Conservation (phyloP, 1,139 yeast species). For the Tardiomyces depauwii region DNA sequence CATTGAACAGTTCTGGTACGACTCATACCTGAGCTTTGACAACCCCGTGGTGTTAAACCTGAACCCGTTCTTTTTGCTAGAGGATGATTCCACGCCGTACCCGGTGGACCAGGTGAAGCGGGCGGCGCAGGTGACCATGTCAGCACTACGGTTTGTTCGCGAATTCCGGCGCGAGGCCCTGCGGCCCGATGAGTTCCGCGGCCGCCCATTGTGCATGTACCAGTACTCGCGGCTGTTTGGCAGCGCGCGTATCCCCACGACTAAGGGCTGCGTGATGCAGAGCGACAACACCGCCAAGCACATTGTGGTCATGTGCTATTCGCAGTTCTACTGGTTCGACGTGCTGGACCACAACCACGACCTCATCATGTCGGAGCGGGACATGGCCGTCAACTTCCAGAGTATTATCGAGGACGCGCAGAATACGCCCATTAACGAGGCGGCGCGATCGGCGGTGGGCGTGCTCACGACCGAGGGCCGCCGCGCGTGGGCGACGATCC, state of each 20-base stretch:
- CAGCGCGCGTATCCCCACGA: conserved; percentile 74
- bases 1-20: conserved; percentile 92
- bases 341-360: conserved; percentile 66
- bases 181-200: conserved; percentile 59
- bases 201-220: conserved; percentile 72
- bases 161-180: conserved; percentile 68
- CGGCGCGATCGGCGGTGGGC: conserved; percentile 78
- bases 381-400: conserved; percentile 62
- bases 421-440: conserved; percentile 46
- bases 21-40: conserved; percentile 75
- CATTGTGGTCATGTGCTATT: conserved; percentile 71
- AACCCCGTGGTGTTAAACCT: conserved; percentile 77
- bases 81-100: conserved; percentile 84
- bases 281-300: conserved; percentile 66
- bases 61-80: conserved; percentile 78
- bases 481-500: conserved; percentile 69
- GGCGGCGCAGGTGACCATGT: conserved; percentile 70
- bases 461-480: conserved; percentile 83
- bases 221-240: conserved; percentile 82
- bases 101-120: conserved; percentile 61
- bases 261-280: conserved; percentile 75
- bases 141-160: conserved; percentile 66
- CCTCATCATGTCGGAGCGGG: conserved; percentile 59
- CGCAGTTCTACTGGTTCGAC: conserved; percentile 91
- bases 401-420: conserved; percentile 66